Percentiles rank a stretch among this genome's conserved stretches.
Conservation (phyloP, 805 yeast species). For the Starmerella sirachaensis region DNA sequence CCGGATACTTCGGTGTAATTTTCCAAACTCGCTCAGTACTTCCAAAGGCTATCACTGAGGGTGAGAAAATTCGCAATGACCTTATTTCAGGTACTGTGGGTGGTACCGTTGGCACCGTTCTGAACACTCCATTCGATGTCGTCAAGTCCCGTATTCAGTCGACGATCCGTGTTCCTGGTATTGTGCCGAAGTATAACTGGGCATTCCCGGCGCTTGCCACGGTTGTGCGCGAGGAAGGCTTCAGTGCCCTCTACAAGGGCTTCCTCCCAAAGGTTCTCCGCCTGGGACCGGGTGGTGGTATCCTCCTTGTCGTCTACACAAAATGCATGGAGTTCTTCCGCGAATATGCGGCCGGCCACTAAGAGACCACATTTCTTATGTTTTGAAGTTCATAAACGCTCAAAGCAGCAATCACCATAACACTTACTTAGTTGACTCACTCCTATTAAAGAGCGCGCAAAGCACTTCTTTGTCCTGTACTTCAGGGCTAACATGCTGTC, state of each 20-base stretch:
- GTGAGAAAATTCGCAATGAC: constrained; percentile 75
- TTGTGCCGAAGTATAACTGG: constrained; percentile 83
- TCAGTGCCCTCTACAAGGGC: constrained; percentile 84
- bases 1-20: constrained; percentile 93
- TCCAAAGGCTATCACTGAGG: constrained; percentile 61
- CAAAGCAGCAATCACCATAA: background rate
- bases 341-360: constrained; percentile 5
- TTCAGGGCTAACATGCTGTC: too few species aligned
- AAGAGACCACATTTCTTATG: background rate
- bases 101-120: constrained; percentile 90
- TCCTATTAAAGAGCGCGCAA: too few species aligned
- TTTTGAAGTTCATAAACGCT: background rate
- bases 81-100: constrained; percentile 89
- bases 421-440: background rate
- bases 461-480: too few species aligned
- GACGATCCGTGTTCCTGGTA: constrained; percentile 54
- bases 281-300: constrained; percentile 99
- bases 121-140: constrained; percentile 92
- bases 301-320: constrained; percentile 90
- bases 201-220: constrained; percentile 64
- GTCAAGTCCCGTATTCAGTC: constrained; percentile 93
- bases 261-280: constrained; percentile 94
- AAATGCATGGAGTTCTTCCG: constrained; percentile 84
- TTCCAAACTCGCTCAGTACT: constrained; percentile 69
- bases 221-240: constrained; percentile 84